Evolutionary conservation across 2,329 filamentous ascomycete species (phyloP).

Genomic region (Fusarium sublunatum): DNA sequence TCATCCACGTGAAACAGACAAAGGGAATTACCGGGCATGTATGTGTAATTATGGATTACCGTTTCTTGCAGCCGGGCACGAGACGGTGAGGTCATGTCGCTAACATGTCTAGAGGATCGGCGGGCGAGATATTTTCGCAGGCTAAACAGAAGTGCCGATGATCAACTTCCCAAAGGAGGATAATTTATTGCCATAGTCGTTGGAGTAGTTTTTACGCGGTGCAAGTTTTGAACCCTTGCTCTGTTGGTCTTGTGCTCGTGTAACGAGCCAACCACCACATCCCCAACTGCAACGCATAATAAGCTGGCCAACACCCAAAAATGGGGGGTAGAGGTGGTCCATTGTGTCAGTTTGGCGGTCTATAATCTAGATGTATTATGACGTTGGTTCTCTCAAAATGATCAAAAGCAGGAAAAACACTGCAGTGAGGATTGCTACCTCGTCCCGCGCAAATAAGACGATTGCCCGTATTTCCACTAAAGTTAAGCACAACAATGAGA

Average conservation of each 20-base stretch:
- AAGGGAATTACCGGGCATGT: no score
- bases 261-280: constrained; percentile 2
- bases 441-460: no score
- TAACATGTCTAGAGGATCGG: constrained; percentile 9
- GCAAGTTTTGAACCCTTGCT: constrained; percentile 1
- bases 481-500: constrained; percentile 30
- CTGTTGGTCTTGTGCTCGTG: neutral
- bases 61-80: constrained; percentile 13
- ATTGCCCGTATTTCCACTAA: constrained; percentile 20
- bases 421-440: no score
- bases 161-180: constrained; percentile 19
- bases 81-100: constrained; percentile 31
- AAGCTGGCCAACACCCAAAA: neutral
- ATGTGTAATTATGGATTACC: no score
- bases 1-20: no score
- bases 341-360: no score
- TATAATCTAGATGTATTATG: no score
- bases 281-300: neutral
- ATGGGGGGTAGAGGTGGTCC: no score
- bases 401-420: no score
- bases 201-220: neutral
- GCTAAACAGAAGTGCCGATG: constrained; percentile 30
- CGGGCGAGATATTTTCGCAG: constrained; percentile 3
- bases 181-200: neutral
- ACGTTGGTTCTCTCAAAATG: no score